Evolutionary conservation across 345 rosid genomes (phyloP), one percentile per base, ranked within the genome.

Genomic region (Triadica sebifera): DNA sequence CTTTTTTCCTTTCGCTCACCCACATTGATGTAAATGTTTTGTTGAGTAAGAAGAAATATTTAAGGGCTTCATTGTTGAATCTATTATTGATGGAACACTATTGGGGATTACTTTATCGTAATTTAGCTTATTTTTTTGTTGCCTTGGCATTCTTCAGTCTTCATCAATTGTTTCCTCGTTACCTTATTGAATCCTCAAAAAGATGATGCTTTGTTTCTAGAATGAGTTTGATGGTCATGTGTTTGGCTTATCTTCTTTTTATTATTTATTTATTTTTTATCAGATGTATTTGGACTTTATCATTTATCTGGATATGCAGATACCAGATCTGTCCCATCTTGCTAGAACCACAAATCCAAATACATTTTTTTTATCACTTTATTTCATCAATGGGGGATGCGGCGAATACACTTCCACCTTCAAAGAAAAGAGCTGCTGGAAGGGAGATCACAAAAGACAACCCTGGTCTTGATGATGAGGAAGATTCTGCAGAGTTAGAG

Each of bases 391-490:
- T 93, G 99, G 92, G 93, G 50, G 98, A 95, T 75, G 79, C 96
- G 13, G 98, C 91, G 61, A 83, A 77, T 79, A 77, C 76, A n/a
- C 86, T 93, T 70, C 89, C 93, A 51, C 76, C 94, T 73, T 91
- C 98, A n/a, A 95, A 91, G 86, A 95, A 95, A 88, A 95, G 99
- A 81, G 92, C 94, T 67, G 99, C 99, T 12, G 88, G 89, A 74
- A 89, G 92, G 77, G 96, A 95, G 84, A 83, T 95, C 25, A 85
- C 94, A 37, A 88, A 87, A 37, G 97, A 93, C 25, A 89, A 89
- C 78, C 92, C 92, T 63, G 97, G 90, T 53, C 89, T 89, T 62
- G 97, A 93, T 82, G 98, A 95, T 39, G 93, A 94, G 43, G 96
- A 87, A 3, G 92, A 88, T 76, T 79, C 88, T 67, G 39, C 75